phyloP scores from a whole-genome alignment of 2,329 filamentous ascomycete genomes.

The Hypocreales sp. region DNA sequence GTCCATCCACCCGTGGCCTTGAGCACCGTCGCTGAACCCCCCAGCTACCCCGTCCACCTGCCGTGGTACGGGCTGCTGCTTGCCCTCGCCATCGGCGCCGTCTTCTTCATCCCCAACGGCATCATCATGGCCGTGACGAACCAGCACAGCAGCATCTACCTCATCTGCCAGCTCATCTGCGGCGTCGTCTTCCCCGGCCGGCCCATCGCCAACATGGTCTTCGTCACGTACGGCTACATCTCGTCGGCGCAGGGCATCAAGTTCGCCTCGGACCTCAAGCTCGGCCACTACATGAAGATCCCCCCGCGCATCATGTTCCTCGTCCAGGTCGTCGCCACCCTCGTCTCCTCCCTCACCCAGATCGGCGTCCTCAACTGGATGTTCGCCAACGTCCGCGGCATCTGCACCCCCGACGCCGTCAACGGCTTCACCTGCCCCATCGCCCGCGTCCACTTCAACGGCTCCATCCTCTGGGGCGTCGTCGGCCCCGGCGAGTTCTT shows the following conservation, averaged over 20 bases:
- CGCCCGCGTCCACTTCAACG: constrained; percentile 79
- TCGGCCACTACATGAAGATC: constrained; percentile 81
- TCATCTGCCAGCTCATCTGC: constrained; percentile 75
- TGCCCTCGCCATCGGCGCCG: constrained; percentile 58
- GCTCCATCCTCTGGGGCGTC: constrained; percentile 78
- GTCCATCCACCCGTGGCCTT: constrained; percentile 13
- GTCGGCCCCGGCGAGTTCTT: constrained; percentile 76
- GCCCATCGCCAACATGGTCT: constrained; percentile 86
- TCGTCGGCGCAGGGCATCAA: constrained; percentile 81
- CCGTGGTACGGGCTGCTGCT: constrained; percentile 79
- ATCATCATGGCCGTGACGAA: constrained; percentile 92
- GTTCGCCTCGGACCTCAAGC: constrained; percentile 74
- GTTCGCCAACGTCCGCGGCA: constrained; percentile 59
- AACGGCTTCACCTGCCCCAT: constrained; percentile 83
- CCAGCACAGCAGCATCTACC: constrained; percentile 73
- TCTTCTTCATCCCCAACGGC: constrained; percentile 81
- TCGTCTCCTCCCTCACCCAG: constrained; percentile 66
- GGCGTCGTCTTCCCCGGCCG: constrained; percentile 70
- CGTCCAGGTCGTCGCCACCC: constrained; percentile 62
- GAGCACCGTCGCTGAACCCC: background rate
- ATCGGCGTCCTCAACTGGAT: constrained; percentile 84
- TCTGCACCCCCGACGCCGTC: constrained; percentile 67
- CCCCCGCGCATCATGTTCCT: constrained; percentile 63
- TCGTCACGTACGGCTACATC: constrained; percentile 83
- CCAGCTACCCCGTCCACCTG: constrained; percentile 60